Conservation (phyloP, 176 grass and related monocot genomes). For the Pontederia crassipes region DNA sequence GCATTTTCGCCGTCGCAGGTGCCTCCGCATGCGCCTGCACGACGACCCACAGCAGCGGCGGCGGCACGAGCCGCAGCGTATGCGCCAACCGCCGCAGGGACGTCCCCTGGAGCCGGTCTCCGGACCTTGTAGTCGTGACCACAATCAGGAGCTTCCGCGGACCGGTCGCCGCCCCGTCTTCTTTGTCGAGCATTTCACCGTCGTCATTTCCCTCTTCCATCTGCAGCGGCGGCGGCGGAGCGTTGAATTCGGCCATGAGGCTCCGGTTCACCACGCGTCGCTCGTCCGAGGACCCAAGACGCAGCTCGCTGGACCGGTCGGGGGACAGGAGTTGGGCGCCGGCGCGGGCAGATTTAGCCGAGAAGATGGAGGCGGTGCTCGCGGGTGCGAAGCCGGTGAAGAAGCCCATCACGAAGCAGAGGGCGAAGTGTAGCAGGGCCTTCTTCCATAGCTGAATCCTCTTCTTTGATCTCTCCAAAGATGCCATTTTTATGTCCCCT, state of each 20-base stretch:
- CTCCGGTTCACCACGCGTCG: conserved; percentile 14
- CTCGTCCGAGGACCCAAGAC: conserved; percentile 14
- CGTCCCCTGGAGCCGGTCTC: conserved; percentile 17
- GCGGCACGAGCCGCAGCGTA: conserved; percentile 48
- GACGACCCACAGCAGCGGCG: conserved; percentile 73
- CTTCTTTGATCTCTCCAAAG: conserved; percentile 31
- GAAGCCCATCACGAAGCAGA: conserved; percentile 95
- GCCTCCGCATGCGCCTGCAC: conserved; percentile 56
- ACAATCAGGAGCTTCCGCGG: conserved; percentile 46
- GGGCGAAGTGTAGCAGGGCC: conserved; percentile 83
- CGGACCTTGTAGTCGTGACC: conserved; percentile 57
- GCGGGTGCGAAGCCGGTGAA: conserved; percentile 89
- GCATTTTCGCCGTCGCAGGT: conserved; percentile 44
- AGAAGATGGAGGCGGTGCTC: conserved; percentile 18
- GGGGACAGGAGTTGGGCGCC: conserved; percentile 7
- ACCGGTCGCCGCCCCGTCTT: conserved; percentile 22
- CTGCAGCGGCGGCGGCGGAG: conserved; percentile 10
- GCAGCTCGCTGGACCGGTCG: conserved; percentile 15
- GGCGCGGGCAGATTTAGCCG: background rate
- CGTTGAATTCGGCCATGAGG: conserved; percentile 1
- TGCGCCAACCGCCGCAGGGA: conserved; percentile 57
- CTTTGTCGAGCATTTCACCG: conserved; percentile 1
- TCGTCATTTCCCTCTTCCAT: background rate
- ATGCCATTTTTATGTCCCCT: conserved; percentile 12
- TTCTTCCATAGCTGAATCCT: conserved; percentile 75